A percentile compares a stretch with the other conserved stretches of the same genome.
Conservation (phyloP, 1,139 yeast species). For the Waltiozyma sp. region DNA sequence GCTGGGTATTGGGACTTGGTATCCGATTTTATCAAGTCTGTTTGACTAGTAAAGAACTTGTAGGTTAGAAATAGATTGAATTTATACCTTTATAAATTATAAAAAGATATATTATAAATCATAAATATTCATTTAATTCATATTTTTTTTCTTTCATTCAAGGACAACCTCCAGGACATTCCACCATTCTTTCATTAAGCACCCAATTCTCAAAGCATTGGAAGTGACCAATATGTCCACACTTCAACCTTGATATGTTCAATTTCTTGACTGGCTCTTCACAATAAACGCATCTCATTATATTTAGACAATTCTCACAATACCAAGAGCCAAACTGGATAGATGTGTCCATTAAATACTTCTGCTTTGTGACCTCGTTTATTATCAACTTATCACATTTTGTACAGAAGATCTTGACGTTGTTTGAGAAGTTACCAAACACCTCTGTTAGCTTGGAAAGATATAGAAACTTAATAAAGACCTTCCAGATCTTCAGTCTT, state of each 20-base stretch:
- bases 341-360: constrained; percentile 18
- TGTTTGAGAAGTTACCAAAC: constrained; percentile 40
- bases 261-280: constrained; percentile 69
- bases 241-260: constrained; percentile 52
- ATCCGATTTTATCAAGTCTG: constrained; percentile 37
- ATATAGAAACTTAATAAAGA: constrained; percentile 49
- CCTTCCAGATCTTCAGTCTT: constrained; percentile 40
- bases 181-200: constrained; percentile 45
- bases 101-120: too few relatives aligned
- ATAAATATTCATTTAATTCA: too few relatives aligned
- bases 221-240: constrained; percentile 87
- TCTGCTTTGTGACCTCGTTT: constrained; percentile 48
- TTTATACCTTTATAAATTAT: too few relatives aligned
- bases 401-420: constrained; percentile 56
- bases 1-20: constrained; percentile 66
- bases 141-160: neutral
- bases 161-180: constrained; percentile 75
- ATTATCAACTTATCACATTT: constrained; percentile 52
- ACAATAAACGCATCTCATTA: constrained; percentile 71
- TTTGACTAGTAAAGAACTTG: constrained; percentile 2
- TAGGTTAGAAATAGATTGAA: too few relatives aligned
- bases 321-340: constrained; percentile 58
- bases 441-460: constrained; percentile 32
- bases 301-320: constrained; percentile 58
- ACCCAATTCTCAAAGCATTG: constrained; percentile 78